Base-by-base conservation (phyloP, 345 rosid species). In the Mallotus nudiflorus region DNA sequence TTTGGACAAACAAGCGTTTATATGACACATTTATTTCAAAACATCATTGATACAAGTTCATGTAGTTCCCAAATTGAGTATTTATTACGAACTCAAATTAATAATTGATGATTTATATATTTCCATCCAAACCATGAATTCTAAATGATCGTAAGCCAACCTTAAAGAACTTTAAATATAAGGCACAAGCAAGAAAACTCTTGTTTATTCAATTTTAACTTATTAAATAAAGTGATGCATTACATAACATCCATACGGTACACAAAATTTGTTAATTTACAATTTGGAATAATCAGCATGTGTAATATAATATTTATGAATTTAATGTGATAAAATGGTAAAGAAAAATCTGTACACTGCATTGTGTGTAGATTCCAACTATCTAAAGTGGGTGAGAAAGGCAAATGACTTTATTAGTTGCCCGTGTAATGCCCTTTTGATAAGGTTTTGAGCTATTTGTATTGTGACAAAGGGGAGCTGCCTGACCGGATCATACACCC, bases 181-280 rank as follows among this genome's bases (percentile, higher is more conserved):
- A 50, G 5, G 24, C 20, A 50, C 2, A 53, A 6, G 35, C 12
- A 18, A 31, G 42, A 33, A 14, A 19, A 18, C 13, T 5, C 18
- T 19, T 16, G 22, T 18, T 58, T 19, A 33, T 16, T 57, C 62
- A 18, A 39, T 31, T 57, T 18, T 28, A 57, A 31, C 40, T 29
- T 16, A 16, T 16, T 52, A 9, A 52, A n/a, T 20, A 52, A 8
- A n/a, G 10, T n/a, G 0, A 8, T 20, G 12, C 11, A 52, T n/a
- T 52, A 52, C 39, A 56, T 28, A 28, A 39, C 55, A 2, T 24
- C 57, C 29, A 52, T 22, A 31, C 5, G 22, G 37, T 29, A 29
- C 5, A 33, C 62, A 58, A 31, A 58, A 33, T 58, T 58, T 58
- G 42, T 58, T 16, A 4, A 59, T 59, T 59, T 59, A 59, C 63